Evolutionary conservation across 257 asterid species (phyloP).

Genomic region (Solanum chmielewskii): DNA sequence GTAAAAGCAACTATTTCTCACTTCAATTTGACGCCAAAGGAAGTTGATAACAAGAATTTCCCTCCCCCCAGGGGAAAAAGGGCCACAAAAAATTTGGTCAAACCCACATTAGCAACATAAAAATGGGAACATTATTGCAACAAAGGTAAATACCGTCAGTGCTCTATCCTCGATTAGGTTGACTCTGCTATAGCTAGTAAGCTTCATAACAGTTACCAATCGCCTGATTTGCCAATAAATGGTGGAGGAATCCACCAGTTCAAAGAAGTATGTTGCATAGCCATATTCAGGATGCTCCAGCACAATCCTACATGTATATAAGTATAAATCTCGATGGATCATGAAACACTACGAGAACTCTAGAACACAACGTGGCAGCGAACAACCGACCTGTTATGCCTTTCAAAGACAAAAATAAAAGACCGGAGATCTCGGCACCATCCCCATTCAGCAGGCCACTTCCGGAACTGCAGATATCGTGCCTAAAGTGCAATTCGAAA

Average conservation of each 20-base stretch:
- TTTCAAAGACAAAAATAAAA: conserved; percentile 83
- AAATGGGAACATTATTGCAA: neutral
- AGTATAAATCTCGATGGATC: neutral
- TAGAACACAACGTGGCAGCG: neutral
- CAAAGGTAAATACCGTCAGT: conserved; percentile 42
- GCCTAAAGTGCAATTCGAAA: conserved; percentile 34
- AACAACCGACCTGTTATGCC: conserved; percentile 64
- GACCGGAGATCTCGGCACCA: conserved; percentile 96
- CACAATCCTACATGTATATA: conserved; percentile 60
- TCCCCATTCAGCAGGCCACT: conserved; percentile 99
- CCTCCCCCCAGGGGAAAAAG: neutral
- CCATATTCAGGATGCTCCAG: conserved; percentile 99
- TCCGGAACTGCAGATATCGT: conserved; percentile 50
- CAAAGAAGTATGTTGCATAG: conserved; percentile 88
- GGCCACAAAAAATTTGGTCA: neutral
- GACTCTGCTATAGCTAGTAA: conserved; percentile 67
- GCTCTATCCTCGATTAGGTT: conserved; percentile 63
- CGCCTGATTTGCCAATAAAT: conserved; percentile 78
- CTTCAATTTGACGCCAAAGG: neutral
- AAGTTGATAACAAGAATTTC: neutral
- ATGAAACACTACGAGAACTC: neutral
- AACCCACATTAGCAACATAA: neutral
- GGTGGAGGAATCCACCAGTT: conserved; percentile 45
- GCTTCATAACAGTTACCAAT: conserved; percentile 74
- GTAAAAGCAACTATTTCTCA: neutral